Evolutionary conservation across 129 eudicot genomes (phyloP), one percentile per base, ranked within the genome.

Genomic region (Ambrosia trifida): DNA sequence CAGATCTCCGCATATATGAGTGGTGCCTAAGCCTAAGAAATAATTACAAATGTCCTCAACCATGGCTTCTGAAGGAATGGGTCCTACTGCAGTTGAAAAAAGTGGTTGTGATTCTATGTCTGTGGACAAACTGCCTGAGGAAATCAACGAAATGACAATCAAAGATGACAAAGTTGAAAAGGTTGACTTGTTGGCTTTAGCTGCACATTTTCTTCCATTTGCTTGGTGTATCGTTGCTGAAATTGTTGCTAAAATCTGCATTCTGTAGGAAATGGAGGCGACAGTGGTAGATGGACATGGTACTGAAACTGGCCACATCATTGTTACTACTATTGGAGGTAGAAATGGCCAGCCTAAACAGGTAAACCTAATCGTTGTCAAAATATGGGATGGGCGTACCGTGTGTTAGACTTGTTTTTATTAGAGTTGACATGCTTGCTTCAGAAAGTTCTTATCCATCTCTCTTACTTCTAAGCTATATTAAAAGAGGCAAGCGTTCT

Each of bases 331-430:
- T 11, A 85, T 85, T 78, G 89, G 89, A 70, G 89, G 89, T 61
- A 75, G 78, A 85, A 85, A 85, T 81, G 89, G 86, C 68, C 84
- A 85, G 60, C 89, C 89, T 6, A 85, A 85, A 64, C 89, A 85
- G 86, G 89, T 85, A 60, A 50, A 38, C 10, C 43, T 38, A 38
- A 17, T 11, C 14, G 4, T 11, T 31, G 66, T 32, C 66, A 32
- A 33, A 61, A 32, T 61, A 61, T 6, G 36, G 45, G 20, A 32
- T n/a, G n/a, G n/a, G n/a, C n/a, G n/a, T n/a, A n/a, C n/a, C n/a
- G n/a, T n/a, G n/a, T n/a, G n/a, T n/a, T n/a, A n/a, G n/a, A n/a
- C n/a, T n/a, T n/a, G n/a, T n/a, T n/a, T n/a, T n/a, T n/a, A n/a
- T n/a, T n/a, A n/a, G n/a, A n/a, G n/a, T n/a, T n/a, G n/a, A n/a